Evolutionary conservation across 2,329 filamentous ascomycete species (phyloP).

Genomic region (Fusarium veterinarium): DNA sequence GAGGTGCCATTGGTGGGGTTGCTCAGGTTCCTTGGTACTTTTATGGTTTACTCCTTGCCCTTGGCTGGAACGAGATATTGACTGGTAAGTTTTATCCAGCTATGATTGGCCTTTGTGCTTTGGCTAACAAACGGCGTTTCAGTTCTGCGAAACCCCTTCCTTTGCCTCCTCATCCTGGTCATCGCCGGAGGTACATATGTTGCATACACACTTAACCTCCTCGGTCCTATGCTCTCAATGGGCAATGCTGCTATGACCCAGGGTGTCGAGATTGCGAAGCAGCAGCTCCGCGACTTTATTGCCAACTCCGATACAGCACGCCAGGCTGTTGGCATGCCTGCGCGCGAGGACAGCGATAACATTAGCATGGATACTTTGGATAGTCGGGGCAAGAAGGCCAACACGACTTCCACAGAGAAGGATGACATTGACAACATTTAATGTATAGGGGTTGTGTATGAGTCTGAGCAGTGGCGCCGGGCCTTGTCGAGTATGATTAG

Average conservation of each 20-base stretch:
- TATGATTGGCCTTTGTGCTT: background rate
- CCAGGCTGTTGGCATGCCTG: constrained; percentile 84
- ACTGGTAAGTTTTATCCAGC: constrained; percentile 72
- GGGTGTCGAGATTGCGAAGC: constrained; percentile 90
- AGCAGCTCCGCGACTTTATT: constrained; percentile 89
- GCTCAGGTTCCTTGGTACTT: constrained; percentile 96
- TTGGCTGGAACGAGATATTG: constrained; percentile 99
- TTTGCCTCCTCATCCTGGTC: constrained; percentile 89
- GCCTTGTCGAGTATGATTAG: constrained; percentile 36
- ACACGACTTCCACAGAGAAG: constrained; percentile 43
- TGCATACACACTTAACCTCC: constrained; percentile 92
- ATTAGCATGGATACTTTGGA: constrained; percentile 72
- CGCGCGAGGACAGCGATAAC: constrained; percentile 55
- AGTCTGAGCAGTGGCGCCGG: constrained; percentile 27
- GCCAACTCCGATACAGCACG: constrained; percentile 87
- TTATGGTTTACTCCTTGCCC: constrained; percentile 85
- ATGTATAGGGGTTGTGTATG: constrained; percentile 52
- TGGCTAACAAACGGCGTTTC: constrained; percentile 24
- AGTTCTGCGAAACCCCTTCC: constrained; percentile 94
- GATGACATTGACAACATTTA: constrained; percentile 70
- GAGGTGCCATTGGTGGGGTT: constrained; percentile 94
- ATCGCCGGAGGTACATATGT: constrained; percentile 82
- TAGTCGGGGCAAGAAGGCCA: constrained; percentile 64
- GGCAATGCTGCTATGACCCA: constrained; percentile 87
- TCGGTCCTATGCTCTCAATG: constrained; percentile 97